Evolutionary conservation across 331 rosid species (phyloP).

Genomic region (Stylosanthes scabra): DNA sequence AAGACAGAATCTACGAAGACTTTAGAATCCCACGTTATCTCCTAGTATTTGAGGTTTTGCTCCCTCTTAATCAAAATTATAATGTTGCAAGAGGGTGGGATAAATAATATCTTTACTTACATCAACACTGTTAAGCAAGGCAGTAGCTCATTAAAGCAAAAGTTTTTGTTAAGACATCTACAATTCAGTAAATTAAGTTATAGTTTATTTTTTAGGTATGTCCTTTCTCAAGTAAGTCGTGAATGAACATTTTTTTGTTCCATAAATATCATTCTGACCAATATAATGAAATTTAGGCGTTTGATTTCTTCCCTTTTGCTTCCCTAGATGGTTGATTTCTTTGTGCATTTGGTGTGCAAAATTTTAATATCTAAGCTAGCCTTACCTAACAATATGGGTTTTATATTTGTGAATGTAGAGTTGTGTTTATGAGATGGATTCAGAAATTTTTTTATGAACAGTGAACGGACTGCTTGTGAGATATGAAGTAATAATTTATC

Average conservation of each 20-base stretch:
- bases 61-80: constrained; percentile 16
- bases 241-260: constrained; percentile 35
- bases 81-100: neutral
- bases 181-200: neutral
- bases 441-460: no score
- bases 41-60: neutral
- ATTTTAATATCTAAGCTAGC: no score
- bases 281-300: constrained; percentile 73
- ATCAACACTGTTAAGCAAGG: constrained; percentile 1
- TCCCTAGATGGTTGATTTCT: constrained; percentile 58
- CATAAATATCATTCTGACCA: constrained; percentile 38
- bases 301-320: constrained; percentile 99
- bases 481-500: no score
- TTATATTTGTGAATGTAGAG: no score
- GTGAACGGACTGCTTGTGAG: no score
- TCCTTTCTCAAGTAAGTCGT: constrained; percentile 24
- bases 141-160: neutral
- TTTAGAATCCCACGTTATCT: constrained; percentile 51
- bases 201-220: constrained; percentile 1
- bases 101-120: constrained; percentile 1
- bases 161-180: neutral
- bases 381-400: no score
- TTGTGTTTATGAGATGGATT: no score
- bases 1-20: constrained; percentile 48
- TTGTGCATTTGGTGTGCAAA: no score